A percentile compares a stretch with the other conserved stretches of the same genome.
These are phyloP conservation scores for Artemisia annua DNA, from an alignment of 129 eudicot genomes.

Conservation along the genomic window DNA sequence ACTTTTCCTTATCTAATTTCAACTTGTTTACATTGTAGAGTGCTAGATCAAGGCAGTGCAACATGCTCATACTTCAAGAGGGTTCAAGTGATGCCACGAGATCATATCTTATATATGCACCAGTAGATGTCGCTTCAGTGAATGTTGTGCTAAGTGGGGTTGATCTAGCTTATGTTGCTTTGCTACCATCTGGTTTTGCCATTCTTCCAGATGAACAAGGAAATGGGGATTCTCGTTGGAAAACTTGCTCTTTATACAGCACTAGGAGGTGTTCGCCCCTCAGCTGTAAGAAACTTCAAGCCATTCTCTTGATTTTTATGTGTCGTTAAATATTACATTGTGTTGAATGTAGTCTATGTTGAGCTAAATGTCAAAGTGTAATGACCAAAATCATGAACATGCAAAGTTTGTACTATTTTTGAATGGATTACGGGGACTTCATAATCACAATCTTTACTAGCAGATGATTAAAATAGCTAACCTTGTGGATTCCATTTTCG, in stretches of 20 bases:
- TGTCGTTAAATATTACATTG: neutral
- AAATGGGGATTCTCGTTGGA: constrained; percentile 96
- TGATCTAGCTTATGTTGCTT: constrained; percentile 89
- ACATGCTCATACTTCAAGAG: constrained; percentile 96
- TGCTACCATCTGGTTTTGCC: constrained; percentile 94
- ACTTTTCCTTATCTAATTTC: neutral
- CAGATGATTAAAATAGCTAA: neutral
- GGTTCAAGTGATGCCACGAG: constrained; percentile 80
- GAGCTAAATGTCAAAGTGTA: neutral
- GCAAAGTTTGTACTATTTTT: neutral
- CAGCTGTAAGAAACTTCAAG: constrained; percentile 52
- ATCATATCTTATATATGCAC: constrained; percentile 89
- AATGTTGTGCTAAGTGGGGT: constrained; percentile 84
- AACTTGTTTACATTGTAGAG: constrained; percentile 51
- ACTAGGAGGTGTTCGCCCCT: constrained; percentile 97
- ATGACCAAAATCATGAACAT: too few species aligned
- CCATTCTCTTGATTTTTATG: neutral
- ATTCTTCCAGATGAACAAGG: constrained; percentile 90
- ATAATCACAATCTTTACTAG: neutral
- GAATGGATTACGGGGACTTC: neutral
- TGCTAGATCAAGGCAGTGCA: constrained; percentile 88
- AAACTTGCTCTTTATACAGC: constrained; percentile 91
- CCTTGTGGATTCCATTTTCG: neutral
- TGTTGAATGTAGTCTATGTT: neutral
- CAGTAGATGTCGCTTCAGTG: constrained; percentile 83